phyloP scores from a whole-genome alignment of 441 rosid genomes.

The Biscutella auriculata region DNA sequence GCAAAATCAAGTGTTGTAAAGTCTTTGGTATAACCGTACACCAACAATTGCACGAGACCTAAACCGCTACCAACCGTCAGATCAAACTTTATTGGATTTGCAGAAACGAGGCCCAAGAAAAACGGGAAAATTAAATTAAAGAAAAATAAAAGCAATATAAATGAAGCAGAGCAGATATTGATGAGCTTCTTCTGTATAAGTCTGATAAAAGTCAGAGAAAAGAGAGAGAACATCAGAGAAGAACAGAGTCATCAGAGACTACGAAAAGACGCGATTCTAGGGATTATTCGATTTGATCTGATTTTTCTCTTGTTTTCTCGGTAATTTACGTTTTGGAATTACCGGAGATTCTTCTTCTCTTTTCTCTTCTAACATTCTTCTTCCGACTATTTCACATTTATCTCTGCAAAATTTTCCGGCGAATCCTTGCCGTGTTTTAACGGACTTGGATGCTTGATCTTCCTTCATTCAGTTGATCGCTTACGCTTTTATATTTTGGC shows the following conservation, averaged over 20 bases:
- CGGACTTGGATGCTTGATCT: constrained; percentile 2
- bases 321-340: constrained; percentile 15
- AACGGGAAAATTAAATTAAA: neutral
- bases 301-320: constrained; percentile 4
- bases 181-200: constrained; percentile 12
- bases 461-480: neutral
- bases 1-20: neutral
- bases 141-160: constrained; percentile 3
- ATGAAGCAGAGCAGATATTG: constrained; percentile 15
- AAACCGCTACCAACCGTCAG: constrained; percentile 27
- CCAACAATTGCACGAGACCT: constrained; percentile 7
- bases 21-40: neutral
- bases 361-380: neutral
- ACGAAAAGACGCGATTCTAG: constrained; percentile 6
- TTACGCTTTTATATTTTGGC: neutral
- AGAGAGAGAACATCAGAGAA: neutral
- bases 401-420: constrained; percentile 8
- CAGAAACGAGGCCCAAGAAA: constrained; percentile 16
- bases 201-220: constrained; percentile 15
- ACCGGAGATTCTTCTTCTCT: constrained; percentile 14
- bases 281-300: constrained; percentile 6
- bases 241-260: neutral
- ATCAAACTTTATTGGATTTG: constrained; percentile 3
- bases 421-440: constrained; percentile 14
- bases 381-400: neutral